Evolutionary conservation across 2,329 filamentous ascomycete species (phyloP).

Genomic region (Zymoseptoria ardabiliae): DNA sequence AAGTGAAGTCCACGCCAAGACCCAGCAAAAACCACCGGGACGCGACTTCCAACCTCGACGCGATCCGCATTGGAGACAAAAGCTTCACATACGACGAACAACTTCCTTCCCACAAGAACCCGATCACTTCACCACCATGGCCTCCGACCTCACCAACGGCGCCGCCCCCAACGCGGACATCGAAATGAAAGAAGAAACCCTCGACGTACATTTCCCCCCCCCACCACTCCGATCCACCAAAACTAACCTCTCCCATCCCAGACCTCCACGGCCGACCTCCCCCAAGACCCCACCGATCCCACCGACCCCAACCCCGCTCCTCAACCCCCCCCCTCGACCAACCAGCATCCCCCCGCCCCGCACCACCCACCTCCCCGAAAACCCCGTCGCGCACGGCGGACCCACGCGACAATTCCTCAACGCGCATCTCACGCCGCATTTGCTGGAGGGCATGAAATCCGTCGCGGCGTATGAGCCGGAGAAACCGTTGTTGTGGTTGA

Average conservation of each 20-base stretch:
- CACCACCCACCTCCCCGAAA: slow-evolving; percentile 26
- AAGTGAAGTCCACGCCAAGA: slow-evolving; percentile 5
- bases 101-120: neutral
- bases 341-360: slow-evolving; percentile 24
- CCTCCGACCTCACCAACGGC: slow-evolving; percentile 23
- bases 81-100: no score
- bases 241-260: slow-evolving; percentile 1
- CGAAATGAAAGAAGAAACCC: slow-evolving; percentile 31
- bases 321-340: slow-evolving; percentile 16
- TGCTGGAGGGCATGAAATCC: slow-evolving; percentile 47
- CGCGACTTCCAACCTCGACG: neutral
- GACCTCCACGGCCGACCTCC: slow-evolving; percentile 13
- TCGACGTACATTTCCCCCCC: slow-evolving; percentile 16
- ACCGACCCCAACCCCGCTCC: slow-evolving; percentile 21
- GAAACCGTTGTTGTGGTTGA: slow-evolving; percentile 44
- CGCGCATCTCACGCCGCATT: slow-evolving; percentile 42
- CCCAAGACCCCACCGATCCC: slow-evolving; percentile 20
- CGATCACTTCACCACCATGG: slow-evolving; percentile 19
- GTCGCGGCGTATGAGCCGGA: slow-evolving; percentile 44
- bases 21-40: neutral
- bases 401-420: slow-evolving; percentile 45
- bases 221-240: slow-evolving; percentile 1
- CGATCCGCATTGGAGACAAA: no score
- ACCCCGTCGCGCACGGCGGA: slow-evolving; percentile 40
- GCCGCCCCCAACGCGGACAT: slow-evolving; percentile 19